Conservation (phyloP, 1,284 basidiomycete species). For the Hortiboletus rubellus region DNA sequence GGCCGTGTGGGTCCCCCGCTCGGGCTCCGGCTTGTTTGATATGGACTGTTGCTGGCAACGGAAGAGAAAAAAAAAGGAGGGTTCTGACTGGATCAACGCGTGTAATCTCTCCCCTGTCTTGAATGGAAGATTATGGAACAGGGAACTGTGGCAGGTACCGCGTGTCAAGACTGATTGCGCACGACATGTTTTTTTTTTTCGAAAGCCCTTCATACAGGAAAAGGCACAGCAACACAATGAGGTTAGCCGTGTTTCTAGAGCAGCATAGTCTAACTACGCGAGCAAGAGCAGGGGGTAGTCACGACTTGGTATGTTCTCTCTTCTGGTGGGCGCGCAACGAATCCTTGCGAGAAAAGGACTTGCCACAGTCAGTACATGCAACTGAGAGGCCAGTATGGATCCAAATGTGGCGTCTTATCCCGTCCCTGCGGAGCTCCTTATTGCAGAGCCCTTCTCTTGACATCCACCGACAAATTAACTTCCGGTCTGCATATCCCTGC, state of each 20-base stretch:
- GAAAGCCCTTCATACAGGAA: neutral
- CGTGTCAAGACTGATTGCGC: neutral
- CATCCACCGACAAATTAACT: slow-evolving; percentile 8
- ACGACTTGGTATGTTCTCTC: neutral
- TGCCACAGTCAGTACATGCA: slow-evolving; percentile 3
- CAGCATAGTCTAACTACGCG: neutral
- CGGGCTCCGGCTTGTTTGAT: no score
- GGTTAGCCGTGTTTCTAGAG: no score
- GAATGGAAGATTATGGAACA: no score
- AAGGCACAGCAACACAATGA: neutral
- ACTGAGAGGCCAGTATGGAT: neutral
- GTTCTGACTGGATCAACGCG: no score
- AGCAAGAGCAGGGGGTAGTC: no score
- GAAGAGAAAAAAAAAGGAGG: neutral
- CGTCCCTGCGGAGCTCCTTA: neutral
- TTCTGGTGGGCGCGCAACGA: slow-evolving; percentile 6
- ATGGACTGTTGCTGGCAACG: neutral
- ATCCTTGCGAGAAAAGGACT: slow-evolving; percentile 10
- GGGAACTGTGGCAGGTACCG: no score
- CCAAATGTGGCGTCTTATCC: slow-evolving; percentile 3
- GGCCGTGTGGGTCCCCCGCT: neutral
- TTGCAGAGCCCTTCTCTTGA: neutral
- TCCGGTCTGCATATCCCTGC: neutral
- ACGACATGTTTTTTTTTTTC: neutral
- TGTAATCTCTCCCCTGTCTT: neutral